phyloP scores from a whole-genome alignment of 2,329 filamentous ascomycete genomes.

The Zalaria sp. region DNA sequence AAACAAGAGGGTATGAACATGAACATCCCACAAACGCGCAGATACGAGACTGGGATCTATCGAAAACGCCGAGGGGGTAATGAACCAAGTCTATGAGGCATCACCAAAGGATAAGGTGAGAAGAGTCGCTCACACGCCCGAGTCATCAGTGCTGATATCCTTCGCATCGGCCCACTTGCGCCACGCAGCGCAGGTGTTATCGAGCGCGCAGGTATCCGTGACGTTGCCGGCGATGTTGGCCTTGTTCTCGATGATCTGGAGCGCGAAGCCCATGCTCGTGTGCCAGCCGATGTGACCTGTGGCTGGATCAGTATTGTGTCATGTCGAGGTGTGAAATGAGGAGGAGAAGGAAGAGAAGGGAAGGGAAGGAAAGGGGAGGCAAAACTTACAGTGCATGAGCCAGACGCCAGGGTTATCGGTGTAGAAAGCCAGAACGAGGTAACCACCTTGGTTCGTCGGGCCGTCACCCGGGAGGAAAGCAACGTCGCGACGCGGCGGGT shows the following conservation, averaged over 20 bases:
- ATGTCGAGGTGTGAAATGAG: no score
- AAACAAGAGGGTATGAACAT: no score
- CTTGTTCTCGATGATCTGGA: slow-evolving; percentile 13
- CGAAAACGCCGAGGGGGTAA: no score
- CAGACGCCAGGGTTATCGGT: slow-evolving; percentile 20
- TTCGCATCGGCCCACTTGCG: slow-evolving; percentile 9
- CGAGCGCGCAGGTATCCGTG: slow-evolving; percentile 8
- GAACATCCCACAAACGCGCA: no score
- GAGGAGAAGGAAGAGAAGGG: no score
- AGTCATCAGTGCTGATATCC: slow-evolving; percentile 7
- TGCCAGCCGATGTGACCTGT: slow-evolving; percentile 18
- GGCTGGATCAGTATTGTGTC: no score
- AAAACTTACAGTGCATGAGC: slow-evolving; percentile 10
- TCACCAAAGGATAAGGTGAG: background rate
- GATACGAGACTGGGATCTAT: no score
- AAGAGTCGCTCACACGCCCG: slow-evolving; percentile 9
- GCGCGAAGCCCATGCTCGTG: slow-evolving; percentile 14
- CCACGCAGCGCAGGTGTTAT: slow-evolving; percentile 11
- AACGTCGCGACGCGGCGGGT: slow-evolving; percentile 18
- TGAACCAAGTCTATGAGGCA: no score
- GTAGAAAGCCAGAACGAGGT: slow-evolving; percentile 18
- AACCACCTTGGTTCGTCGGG: slow-evolving; percentile 10
- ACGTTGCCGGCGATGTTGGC: slow-evolving; percentile 6
- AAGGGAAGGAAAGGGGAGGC: background rate
- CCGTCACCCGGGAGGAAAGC: slow-evolving; percentile 15